Percentiles rank a stretch among this genome's conserved stretches.
Conservation (phyloP, 768 basidiomycete genomes). For the Strobilomyces confusus region DNA sequence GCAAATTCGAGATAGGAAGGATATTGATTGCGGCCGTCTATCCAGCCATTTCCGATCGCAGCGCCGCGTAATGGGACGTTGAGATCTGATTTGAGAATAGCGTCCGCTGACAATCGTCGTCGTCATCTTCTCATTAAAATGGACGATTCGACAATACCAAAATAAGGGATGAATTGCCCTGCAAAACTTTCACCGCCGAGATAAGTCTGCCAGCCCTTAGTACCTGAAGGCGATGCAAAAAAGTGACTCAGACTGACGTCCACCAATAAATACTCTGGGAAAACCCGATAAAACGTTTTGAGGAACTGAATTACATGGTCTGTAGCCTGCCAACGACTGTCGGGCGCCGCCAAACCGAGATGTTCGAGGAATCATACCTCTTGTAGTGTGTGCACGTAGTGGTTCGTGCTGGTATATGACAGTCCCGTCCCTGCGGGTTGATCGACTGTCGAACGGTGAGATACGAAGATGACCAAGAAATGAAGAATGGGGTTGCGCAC, state of each 20-base stretch:
- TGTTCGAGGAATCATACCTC: slow-evolving; percentile 41
- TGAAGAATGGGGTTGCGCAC: slow-evolving; percentile 44
- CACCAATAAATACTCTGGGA: slow-evolving; percentile 79
- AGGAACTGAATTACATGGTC: slow-evolving; percentile 81
- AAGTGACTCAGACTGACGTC: slow-evolving; percentile 59
- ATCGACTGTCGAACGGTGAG: slow-evolving; percentile 60
- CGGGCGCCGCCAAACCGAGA: not conserved
- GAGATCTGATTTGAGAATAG: slow-evolving; percentile 60
- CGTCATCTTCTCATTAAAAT: slow-evolving; percentile 1
- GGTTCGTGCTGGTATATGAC: slow-evolving; percentile 83
- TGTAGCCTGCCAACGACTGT: slow-evolving; percentile 49
- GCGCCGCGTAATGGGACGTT: slow-evolving; percentile 65
- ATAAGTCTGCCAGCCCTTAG: slow-evolving; percentile 67
- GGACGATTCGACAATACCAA: slow-evolving; percentile 48
- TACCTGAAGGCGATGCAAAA: not conserved
- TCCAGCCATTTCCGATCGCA: slow-evolving; percentile 99
- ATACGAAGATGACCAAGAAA: not conserved
- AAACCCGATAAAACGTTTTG: slow-evolving; percentile 82
- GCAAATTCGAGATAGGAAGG: slow-evolving; percentile 86
- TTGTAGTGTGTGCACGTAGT: slow-evolving; percentile 74
- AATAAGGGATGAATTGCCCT: slow-evolving; percentile 97
- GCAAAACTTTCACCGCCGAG: slow-evolving; percentile 95
- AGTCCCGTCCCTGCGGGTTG: slow-evolving; percentile 96
- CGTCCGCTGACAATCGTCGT: slow-evolving; percentile 73
- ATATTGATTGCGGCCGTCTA: slow-evolving; percentile 86